phyloP scores from a whole-genome alignment of 2,329 filamentous ascomycete genomes.

The Alternaria viburni region DNA sequence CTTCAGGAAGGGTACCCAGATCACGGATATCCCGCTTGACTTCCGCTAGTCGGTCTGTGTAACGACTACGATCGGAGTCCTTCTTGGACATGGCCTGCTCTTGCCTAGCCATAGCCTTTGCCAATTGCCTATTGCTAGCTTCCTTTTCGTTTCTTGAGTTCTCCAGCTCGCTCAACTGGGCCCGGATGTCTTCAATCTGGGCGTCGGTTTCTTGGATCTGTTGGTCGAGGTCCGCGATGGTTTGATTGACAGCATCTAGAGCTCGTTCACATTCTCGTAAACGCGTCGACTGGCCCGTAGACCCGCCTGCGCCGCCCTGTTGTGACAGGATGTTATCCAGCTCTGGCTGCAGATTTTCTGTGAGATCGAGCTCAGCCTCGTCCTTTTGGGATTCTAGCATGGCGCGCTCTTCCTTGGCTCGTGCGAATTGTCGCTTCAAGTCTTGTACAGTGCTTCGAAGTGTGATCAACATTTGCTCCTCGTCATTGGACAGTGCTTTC shows the following conservation, averaged over 20 bases:
- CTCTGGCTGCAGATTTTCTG: constrained; percentile 85
- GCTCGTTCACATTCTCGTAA: constrained; percentile 82
- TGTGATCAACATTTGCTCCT: constrained; percentile 79
- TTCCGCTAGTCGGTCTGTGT: constrained; percentile 78
- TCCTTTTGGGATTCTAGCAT: constrained; percentile 82
- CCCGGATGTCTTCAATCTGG: constrained; percentile 67
- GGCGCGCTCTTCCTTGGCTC: constrained; percentile 73
- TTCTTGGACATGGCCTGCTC: constrained; percentile 92
- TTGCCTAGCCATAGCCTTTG: constrained; percentile 78
- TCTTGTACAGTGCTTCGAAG: constrained; percentile 73
- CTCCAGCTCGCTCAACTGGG: constrained; percentile 65
- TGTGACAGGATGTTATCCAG: constrained; percentile 74
- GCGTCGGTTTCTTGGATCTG: constrained; percentile 77
- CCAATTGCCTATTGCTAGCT: constrained; percentile 75
- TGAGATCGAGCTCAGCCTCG: constrained; percentile 82
- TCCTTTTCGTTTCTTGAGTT: constrained; percentile 68
- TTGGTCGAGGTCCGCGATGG: constrained; percentile 68
- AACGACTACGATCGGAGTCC: constrained; percentile 82
- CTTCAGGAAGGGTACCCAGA: constrained; percentile 89
- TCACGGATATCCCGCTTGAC: constrained; percentile 89
- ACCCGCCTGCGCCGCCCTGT: constrained; percentile 59
- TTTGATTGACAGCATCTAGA: constrained; percentile 76
- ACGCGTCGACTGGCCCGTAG: constrained; percentile 59
- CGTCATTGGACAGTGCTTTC: constrained; percentile 81
- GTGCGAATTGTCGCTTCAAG: constrained; percentile 77